Evolutionary conservation across 2,329 filamentous ascomycete species (phyloP).

Genomic region (Cladosporium sphaerospermum): DNA sequence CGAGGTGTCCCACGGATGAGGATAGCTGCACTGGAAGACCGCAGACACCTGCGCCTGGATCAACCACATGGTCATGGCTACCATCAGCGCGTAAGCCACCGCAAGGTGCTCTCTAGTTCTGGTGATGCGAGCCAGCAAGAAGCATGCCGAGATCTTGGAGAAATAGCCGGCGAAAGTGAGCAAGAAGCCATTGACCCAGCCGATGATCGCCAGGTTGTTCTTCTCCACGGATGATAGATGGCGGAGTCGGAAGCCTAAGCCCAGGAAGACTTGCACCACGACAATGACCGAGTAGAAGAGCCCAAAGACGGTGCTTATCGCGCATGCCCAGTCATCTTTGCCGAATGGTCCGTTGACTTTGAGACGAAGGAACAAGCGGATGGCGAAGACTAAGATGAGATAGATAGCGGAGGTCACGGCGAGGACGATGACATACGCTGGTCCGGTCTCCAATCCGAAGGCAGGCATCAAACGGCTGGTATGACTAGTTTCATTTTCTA

Average conservation of each 20-base stretch:
- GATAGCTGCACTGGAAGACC: constrained; percentile 21
- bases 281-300: constrained; percentile 16
- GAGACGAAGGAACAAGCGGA: constrained; percentile 24
- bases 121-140: constrained; percentile 23
- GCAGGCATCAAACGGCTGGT: constrained; percentile 13
- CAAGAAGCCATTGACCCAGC: constrained; percentile 17
- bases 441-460: constrained; percentile 17
- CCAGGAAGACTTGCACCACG: constrained; percentile 18
- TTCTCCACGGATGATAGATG: constrained; percentile 4
- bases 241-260: constrained; percentile 17
- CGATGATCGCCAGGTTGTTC: constrained; percentile 12
- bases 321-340: constrained; percentile 24
- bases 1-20: constrained; percentile 19
- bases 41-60: constrained; percentile 14
- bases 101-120: constrained; percentile 15
- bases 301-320: constrained; percentile 20
- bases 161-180: constrained; percentile 17
- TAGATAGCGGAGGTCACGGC: constrained; percentile 20
- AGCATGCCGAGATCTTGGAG: constrained; percentile 22
- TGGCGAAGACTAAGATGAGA: constrained; percentile 20
- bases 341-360: constrained; percentile 27
- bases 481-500: neutral
- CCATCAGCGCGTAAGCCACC: constrained; percentile 16
- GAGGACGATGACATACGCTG: constrained; percentile 21
- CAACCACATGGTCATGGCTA: constrained; percentile 15